Evolutionary conservation across 495 filamentous ascomycete species (phyloP), one percentile per base, ranked within the genome.

Genomic region (Margaritispora aquatica): DNA sequence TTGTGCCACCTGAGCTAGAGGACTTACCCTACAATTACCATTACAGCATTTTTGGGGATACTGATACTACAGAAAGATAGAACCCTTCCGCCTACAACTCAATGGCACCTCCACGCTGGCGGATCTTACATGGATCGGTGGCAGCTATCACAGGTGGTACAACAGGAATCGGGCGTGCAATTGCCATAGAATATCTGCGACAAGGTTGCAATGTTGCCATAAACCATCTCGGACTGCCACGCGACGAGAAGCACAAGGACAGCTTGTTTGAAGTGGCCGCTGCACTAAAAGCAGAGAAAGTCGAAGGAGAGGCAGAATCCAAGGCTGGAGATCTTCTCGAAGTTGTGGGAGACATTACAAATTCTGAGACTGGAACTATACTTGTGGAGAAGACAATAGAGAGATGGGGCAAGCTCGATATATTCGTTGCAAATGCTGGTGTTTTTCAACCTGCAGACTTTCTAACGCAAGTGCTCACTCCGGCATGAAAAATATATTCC

Each of bases 391-490:
- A 75, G 55, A 82, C 84, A 0, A 81, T 88, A 0, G 66, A 77
- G 24, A 62, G 62, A 0, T 95, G 86, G 64, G 68, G 71, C 0
- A 75, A 82, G 1, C 68, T 96, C 0, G 88, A 96, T 68, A 77
- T 95, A 2, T 92, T 92, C 70, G 87, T 96, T 2, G 86, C 82
- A 70, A 96, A 96, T 74, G 91, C 91, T 0, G 91, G 91, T 1
- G 80, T 96, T 27, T 96, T 88, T 75, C 74, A 87, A 58, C 94
- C 94, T 68, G 84, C 84, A 29, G 86, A 90, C 27, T 91, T 96
- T 67, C 75, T 96, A 11, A 80, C 84, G 77, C 82, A 61, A 58
- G 76, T 73, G 8, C 50, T 36, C 19, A 22, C 5, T 22, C 8
- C 2, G 23, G 8, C 5, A 23, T 50, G 5, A 24, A 10, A 22